A percentile compares a stretch with the other conserved stretches of the same genome.
phyloP scores from a whole-genome alignment of 306 rosid genomes.

The Purshia tridentata region DNA sequence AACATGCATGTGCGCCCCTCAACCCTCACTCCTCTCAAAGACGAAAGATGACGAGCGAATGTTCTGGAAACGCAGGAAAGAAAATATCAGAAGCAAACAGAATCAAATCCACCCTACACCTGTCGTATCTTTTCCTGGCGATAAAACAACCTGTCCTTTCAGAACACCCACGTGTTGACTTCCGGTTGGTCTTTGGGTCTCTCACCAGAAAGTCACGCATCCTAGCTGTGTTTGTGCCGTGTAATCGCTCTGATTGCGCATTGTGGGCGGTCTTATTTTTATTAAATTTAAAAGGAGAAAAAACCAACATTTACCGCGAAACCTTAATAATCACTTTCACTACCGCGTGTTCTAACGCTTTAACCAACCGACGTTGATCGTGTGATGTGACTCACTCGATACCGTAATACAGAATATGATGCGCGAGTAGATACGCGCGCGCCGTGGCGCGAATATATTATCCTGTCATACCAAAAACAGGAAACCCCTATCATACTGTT shows the following conservation, averaged over 20 bases:
- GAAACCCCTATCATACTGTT: background rate
- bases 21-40: background rate
- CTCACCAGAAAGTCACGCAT: background rate
- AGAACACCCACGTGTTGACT: background rate
- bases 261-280: constrained; percentile 8
- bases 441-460: background rate
- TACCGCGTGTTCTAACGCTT: background rate
- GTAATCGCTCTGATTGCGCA: background rate
- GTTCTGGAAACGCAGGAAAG: constrained; percentile 19
- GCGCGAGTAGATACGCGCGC: background rate
- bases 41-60: constrained; percentile 17
- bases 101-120: constrained; percentile 27
- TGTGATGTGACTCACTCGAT: background rate
- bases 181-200: background rate
- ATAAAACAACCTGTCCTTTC: constrained; percentile 1
- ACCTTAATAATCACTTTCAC: background rate
- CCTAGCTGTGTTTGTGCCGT: constrained; percentile 7
- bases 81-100: constrained; percentile 2
- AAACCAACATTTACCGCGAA: background rate
- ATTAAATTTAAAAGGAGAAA: background rate
- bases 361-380: background rate
- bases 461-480: background rate
- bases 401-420: background rate
- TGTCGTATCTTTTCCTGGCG: background rate
- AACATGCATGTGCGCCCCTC: background rate